phyloP scores from a whole-genome alignment of 1,284 basidiomycete species.

The Pseudozyma pruni region DNA sequence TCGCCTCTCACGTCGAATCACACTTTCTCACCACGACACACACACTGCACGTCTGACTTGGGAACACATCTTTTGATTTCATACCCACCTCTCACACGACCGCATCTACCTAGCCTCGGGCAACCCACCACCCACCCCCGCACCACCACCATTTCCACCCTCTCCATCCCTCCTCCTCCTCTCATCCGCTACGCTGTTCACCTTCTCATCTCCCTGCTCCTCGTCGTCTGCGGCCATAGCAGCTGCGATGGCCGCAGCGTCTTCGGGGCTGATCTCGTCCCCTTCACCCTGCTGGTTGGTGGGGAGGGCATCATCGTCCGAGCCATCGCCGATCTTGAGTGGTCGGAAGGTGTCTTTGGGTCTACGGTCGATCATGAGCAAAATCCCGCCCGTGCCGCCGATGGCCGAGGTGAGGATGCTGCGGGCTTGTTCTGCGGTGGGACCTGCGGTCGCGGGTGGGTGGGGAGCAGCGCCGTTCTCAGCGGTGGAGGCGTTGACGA shows the following conservation, averaged over 20 bases:
- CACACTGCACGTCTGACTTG: not conserved
- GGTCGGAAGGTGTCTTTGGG: constrained; percentile 53
- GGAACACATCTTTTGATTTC: not conserved
- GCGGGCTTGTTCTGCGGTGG: constrained; percentile 49
- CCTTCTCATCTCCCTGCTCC: constrained; percentile 51
- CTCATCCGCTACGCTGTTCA: constrained; percentile 35
- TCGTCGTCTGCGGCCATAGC: constrained; percentile 58
- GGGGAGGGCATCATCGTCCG: constrained; percentile 21
- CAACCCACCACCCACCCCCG: constrained; percentile 10
- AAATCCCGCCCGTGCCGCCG: constrained; percentile 62
- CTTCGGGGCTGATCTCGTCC: constrained; percentile 53
- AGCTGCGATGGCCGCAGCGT: constrained; percentile 53
- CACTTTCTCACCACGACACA: not conserved
- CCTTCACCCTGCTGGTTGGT: constrained; percentile 10
- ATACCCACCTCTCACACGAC: not conserved
- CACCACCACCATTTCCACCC: not conserved
- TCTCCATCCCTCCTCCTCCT: constrained; percentile 19
- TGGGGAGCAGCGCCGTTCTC: not conserved
- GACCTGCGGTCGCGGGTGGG: constrained; percentile 9
- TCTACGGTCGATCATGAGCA: constrained; percentile 61
- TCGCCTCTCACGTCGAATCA: no score
- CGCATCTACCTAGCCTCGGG: constrained; percentile 37
- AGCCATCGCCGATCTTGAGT: constrained; percentile 44
- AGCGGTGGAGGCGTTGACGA: constrained; percentile 22
- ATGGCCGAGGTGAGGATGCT: constrained; percentile 52